Evolutionary conservation across 441 rosid species (phyloP).

Genomic region (Francoa sonchifolia): DNA sequence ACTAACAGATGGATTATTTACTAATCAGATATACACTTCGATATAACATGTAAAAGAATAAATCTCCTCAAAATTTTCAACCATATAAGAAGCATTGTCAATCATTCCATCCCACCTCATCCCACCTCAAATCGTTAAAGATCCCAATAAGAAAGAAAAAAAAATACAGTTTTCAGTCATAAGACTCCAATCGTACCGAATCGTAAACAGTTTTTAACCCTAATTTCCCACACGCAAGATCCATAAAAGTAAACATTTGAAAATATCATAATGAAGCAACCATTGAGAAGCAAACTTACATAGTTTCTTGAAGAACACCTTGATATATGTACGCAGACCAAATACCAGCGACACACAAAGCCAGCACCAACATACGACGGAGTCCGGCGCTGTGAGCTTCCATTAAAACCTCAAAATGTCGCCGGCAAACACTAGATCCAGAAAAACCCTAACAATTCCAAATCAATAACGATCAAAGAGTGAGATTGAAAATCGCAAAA

Average conservation of each 20-base stretch:
- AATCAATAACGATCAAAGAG: too few relatives aligned
- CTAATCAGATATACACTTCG: too few relatives aligned
- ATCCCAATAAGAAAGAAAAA: too few relatives aligned
- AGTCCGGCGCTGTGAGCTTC: slow-evolving; percentile 58
- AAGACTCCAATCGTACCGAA: too few relatives aligned
- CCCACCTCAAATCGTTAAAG: too few relatives aligned
- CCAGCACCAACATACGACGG: slow-evolving; percentile 51
- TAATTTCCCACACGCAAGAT: neutral
- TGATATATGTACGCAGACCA: slow-evolving; percentile 95
- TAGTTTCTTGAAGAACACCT: slow-evolving; percentile 87
- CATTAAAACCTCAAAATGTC: slow-evolving; percentile 20
- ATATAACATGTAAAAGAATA: too few relatives aligned
- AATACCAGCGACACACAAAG: slow-evolving; percentile 86
- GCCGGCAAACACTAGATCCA: slow-evolving; percentile 13
- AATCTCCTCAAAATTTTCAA: too few relatives aligned
- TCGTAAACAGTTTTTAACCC: too few relatives aligned
- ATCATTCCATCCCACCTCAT: too few relatives aligned
- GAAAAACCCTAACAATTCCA: neutral
- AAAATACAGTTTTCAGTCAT: too few relatives aligned
- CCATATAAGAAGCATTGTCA: too few relatives aligned
- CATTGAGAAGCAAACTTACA: slow-evolving; percentile 32
- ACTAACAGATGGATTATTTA: too few relatives aligned
- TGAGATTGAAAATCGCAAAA: neutral
- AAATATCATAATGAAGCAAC: neutral
- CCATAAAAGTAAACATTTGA: neutral